Evolutionary conservation across 257 asterid genomes (phyloP), one percentile per base, ranked within the genome.

Genomic region (Fraxinus americana): DNA sequence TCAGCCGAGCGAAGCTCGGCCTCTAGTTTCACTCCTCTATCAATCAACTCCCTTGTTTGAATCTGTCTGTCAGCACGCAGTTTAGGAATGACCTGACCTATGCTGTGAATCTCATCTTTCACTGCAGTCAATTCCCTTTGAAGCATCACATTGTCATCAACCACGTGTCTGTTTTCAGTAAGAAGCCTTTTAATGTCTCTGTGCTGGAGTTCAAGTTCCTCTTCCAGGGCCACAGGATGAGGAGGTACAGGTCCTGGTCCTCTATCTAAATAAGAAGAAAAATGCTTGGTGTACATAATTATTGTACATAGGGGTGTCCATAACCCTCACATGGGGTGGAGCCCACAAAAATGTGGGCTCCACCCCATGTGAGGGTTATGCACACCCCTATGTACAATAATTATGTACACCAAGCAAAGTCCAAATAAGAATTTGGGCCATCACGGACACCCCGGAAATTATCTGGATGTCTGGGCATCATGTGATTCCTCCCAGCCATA

Each of bases 111-210:
- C 86, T 96, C 98, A 41, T 92, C 99, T 84, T 93, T 96, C 39
- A 91, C 87, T 29, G 95, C 92, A 38, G 86, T 59, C 72, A 93
- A 75, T 79, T 96, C 97, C 81, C 98, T 86, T 71, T 96, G 94
- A 69, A 96, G 95, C 90, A 85, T 88, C 78, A 92, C 90, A 72
- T 96, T 96, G 74, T 90, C 98, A 67, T 91, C 97, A 66, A 95
- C 74, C 80, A 93, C 90, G 9, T 79, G 92, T 39, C 97, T 78
- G 77, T 93, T 95, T 25, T 91, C 98, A 30, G 88, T 75, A 70
- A 85, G 79, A 67, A 92, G 91, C 80, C 91, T 83, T 73, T 91
- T 92, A 27, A 92, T 87, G 74, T 94, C 99, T 85, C 97, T 86
- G 14, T 84, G 95, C 82, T 90, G 98, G 77, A 94, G 81, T 72